Evolutionary conservation across 2,329 filamentous ascomycete genomes (phyloP), one percentile per base, ranked within the genome.

Genomic region (Colletotrichum tropicicola): DNA sequence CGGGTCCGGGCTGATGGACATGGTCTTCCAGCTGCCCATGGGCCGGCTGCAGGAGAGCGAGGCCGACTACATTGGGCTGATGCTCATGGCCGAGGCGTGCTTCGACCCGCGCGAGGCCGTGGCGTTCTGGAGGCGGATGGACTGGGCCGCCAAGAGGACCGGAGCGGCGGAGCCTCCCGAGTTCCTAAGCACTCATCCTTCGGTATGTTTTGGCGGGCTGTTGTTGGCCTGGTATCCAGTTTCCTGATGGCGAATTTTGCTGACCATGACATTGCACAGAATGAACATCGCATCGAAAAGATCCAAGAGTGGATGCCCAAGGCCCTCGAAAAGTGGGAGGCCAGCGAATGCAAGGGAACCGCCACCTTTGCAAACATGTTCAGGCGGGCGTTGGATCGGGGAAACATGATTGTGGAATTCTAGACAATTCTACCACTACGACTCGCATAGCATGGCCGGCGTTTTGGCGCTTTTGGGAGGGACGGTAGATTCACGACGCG

Each of bases 51-150:
- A 94, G 78, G 92, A 92, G 81, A 87, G 83, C 51, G 92, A 95
- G 79, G 92, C 92, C 0, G 92, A 95, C 72, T 92, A 92, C 71
- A 93, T 94, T 49, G 92, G 92, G 0, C 77, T 94, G 32, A 88
- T 94, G 85, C 91, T 94, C 85, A 94, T 94, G 91, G 88, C 91
- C 0, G 87, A 92, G 78, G 90, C 89, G 25, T 94, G 92, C 78
- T 94, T 91, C 73, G 84, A 93, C 66, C 92, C 92, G 1, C 78
- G 83, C 12, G 87, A 88, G 65, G 91, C 92, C 0, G 80, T 91
- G 44, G 81, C 80, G 0, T 87, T 94, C 64, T 93, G 89, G 90
- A 76, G 83, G 73, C 78, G 89, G 52, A 92, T 93, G 89, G 87
- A 91, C 67, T 73, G 75, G 39, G 73, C 78, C 3, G 80, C 79